A percentile compares a stretch with the other conserved stretches of the same genome.
These are phyloP conservation scores for Corymbia citriodora DNA, from an alignment of 441 rosid species.

Conservation along the genomic window DNA sequence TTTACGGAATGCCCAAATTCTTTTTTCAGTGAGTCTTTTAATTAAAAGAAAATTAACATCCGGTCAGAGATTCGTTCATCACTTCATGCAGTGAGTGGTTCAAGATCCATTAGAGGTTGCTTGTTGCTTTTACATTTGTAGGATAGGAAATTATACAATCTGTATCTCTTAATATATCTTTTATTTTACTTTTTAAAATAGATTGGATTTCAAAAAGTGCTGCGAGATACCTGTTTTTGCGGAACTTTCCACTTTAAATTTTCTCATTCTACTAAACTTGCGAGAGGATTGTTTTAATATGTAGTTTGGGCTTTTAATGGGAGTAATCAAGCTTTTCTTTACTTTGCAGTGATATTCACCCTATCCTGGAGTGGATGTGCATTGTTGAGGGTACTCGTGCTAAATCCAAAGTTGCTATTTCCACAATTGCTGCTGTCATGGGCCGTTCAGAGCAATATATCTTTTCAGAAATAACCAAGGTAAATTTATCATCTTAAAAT, in stretches of 20 bases:
- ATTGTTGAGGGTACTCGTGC: constrained; percentile 66
- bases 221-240: background rate
- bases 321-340: background rate
- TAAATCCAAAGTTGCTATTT: constrained; percentile 83
- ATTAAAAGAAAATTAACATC: background rate
- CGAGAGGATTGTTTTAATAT: background rate
- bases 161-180: background rate
- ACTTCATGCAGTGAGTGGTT: background rate
- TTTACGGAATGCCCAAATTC: background rate
- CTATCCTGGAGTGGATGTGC: constrained; percentile 59
- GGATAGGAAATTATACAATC: background rate
- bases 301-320: background rate
- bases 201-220: background rate
- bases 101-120: background rate
- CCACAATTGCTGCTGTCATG: constrained; percentile 69
- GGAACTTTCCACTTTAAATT: background rate
- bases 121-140: background rate
- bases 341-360: constrained; percentile 59
- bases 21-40: background rate
- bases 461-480: constrained; percentile 71
- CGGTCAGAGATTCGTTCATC: background rate
- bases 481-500: constrained; percentile 16
- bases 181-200: background rate
- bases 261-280: background rate
- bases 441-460: constrained; percentile 45